A percentile compares a stretch with the other conserved stretches of the same genome.
phyloP scores from a whole-genome alignment of 495 filamentous ascomycete genomes.

The Rhizodiscina lignyota region DNA sequence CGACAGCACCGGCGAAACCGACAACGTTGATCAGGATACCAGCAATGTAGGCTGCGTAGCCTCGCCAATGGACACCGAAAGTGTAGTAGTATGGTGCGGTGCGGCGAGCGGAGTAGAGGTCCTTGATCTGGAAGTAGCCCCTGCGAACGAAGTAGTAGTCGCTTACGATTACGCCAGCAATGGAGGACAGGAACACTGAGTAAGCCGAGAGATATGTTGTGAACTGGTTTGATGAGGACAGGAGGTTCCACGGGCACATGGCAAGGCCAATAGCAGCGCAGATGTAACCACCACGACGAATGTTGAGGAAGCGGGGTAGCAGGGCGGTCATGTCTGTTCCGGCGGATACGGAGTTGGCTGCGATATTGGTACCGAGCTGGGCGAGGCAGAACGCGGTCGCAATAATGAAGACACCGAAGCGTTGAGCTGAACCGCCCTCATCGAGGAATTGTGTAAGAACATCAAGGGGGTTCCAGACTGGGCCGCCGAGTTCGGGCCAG shows the following conservation, averaged over 20 bases:
- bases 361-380: conserved; percentile 85
- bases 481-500: conserved; percentile 44
- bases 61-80: conserved; percentile 66
- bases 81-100: conserved; percentile 56
- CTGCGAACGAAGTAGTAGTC: conserved; percentile 84
- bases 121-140: conserved; percentile 64
- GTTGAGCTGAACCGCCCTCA: conserved; percentile 55
- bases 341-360: conserved; percentile 74
- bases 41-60: conserved; percentile 65
- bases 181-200: conserved; percentile 86
- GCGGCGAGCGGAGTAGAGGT: conserved; percentile 59
- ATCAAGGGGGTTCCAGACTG: conserved; percentile 78
- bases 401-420: conserved; percentile 84
- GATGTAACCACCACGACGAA: conserved; percentile 80
- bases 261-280: conserved; percentile 70
- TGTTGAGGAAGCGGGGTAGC: conserved; percentile 72
- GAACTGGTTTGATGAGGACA: conserved; percentile 68
- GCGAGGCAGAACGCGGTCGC: conserved; percentile 67
- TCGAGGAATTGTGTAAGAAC: conserved; percentile 58
- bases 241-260: conserved; percentile 82
- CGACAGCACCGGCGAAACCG: conserved; percentile 74
- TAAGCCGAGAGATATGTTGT: conserved; percentile 91
- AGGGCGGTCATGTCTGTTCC: conserved; percentile 86
- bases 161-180: conserved; percentile 75
- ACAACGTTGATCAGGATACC: conserved; percentile 89